Conservation (phyloP, 1,284 basidiomycete species). For the Cutaneotrichosporon cyanovorans region DNA sequence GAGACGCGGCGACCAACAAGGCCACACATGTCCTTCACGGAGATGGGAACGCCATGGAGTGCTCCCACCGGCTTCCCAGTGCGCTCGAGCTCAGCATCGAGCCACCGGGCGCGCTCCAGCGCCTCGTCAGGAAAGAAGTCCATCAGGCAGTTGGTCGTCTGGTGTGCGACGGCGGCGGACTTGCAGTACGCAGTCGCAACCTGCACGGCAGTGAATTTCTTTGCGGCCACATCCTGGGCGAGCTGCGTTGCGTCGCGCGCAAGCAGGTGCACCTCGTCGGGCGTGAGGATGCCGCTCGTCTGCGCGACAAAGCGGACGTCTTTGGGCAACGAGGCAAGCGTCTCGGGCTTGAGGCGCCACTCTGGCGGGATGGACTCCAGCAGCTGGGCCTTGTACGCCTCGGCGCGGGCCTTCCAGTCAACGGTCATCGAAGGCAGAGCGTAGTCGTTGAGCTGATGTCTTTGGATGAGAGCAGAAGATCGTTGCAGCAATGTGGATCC, state of each 20-base stretch:
- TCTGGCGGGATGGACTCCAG: constrained; percentile 9
- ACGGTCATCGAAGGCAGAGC: constrained; percentile 8
- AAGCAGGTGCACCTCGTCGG: constrained; percentile 27
- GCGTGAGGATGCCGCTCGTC: constrained; percentile 15
- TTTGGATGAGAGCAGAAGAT: too few species aligned
- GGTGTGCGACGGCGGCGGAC: constrained; percentile 26
- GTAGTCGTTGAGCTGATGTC: too few species aligned
- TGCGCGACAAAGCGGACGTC: constrained; percentile 15
- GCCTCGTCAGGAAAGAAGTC: constrained; percentile 61
- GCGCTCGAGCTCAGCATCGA: constrained; percentile 53
- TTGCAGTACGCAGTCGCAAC: constrained; percentile 29
- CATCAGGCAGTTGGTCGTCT: constrained; percentile 57
- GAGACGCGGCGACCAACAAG: constrained; percentile 38
- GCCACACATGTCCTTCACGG: constrained; percentile 51
- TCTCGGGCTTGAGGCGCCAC: constrained; percentile 7
- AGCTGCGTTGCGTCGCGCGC: constrained; percentile 36
- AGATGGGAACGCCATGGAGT: constrained; percentile 58
- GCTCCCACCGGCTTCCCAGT: constrained; percentile 53
- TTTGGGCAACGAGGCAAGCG: neutral
- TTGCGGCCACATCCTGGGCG: constrained; percentile 27
- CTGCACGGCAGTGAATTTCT: constrained; percentile 23
- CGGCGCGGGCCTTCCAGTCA: constrained; percentile 11
- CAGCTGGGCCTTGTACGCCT: constrained; percentile 8
- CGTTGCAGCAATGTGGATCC: too few species aligned
- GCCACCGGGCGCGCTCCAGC: constrained; percentile 52